phyloP scores from a whole-genome alignment of 495 filamentous ascomycete species.

The Cladorrhinum samala region DNA sequence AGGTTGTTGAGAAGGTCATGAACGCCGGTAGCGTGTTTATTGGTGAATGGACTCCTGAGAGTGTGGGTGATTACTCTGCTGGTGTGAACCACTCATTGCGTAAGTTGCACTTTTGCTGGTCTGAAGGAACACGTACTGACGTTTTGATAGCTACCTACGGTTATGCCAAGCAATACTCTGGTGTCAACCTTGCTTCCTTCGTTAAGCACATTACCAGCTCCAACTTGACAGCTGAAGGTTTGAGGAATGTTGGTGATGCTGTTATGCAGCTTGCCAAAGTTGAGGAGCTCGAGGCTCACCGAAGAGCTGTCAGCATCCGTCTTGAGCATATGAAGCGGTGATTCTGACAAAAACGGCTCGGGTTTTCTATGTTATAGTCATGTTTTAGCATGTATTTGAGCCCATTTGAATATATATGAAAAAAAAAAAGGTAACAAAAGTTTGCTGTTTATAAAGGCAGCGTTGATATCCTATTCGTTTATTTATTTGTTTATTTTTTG shows the following conservation, averaged over 20 bases:
- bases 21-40: conserved; percentile 96
- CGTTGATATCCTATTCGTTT: too few relatives aligned
- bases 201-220: conserved; percentile 95
- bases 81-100: conserved; percentile 95
- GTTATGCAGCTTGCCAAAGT: conserved; percentile 93
- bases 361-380: too few relatives aligned
- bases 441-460: too few relatives aligned
- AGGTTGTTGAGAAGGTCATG: conserved; percentile 69
- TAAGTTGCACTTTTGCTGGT: conserved; percentile 45
- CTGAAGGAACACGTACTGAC: conserved; percentile 12
- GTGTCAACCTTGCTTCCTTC: conserved; percentile 91
- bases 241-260: conserved; percentile 74
- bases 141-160: conserved; percentile 78
- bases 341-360: too few relatives aligned
- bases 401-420: too few relatives aligned
- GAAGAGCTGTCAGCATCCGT: conserved; percentile 83
- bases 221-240: conserved; percentile 76
- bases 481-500: too few relatives aligned
- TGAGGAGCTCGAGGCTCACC: conserved; percentile 91
- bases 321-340: conserved; percentile 55
- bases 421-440: too few relatives aligned
- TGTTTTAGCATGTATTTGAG: too few relatives aligned
- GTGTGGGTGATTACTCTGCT: conserved; percentile 94
- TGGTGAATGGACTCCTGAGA: conserved; percentile 92
- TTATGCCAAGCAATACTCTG: conserved; percentile 96